Base-by-base conservation (phyloP, 1,139 yeast genomes). In the Candida freyschussii region DNA sequence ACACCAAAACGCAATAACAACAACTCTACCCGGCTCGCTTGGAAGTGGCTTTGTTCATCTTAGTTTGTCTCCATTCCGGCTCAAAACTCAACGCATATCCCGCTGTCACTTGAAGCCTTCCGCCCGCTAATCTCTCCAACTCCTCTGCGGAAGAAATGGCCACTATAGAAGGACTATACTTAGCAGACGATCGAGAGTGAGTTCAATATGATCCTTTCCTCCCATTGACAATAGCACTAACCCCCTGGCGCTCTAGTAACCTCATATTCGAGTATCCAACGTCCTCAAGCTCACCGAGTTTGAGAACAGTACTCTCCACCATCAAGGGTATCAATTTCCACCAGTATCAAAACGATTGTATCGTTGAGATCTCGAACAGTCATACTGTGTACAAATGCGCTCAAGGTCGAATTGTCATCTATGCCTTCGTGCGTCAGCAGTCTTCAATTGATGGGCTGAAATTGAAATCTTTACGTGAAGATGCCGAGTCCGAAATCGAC, bases 141-240 rank as follows among this genome's bases (percentile, higher is more conserved):
- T n/a, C n/a, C n/a, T n/a, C n/a, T n/a, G n/a, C n/a, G n/a, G n/a
- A 26, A 21, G 25, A 26, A 16, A 65, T 65, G 72, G 63, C 67
- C 20, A 48, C 66, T 26, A 59, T 70, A 27, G 83, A 78, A 45
- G 85, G 85, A 8, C 62, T 82, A 15, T 81, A 77, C 52, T 72
- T 82, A 17, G 60, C 82, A 5, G 86, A 80, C 53, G 63, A 64
- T 27, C 66, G 68, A 37, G 72, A 70, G 62, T 64, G 50, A 30
- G 65, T 53, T 7, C 6, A 6, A 12, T n/a, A n/a, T n/a, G n/a
- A n/a, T n/a, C n/a, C n/a, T n/a, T n/a, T n/a, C n/a, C n/a, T n/a
- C n/a, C n/a, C 7, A 7, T 9, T n/a, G n/a, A n/a, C n/a, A n/a
- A n/a, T n/a, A n/a, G n/a, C n/a, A 33, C 43, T 40, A 40, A 32